A percentile compares a stretch with the other conserved stretches of the same genome.
phyloP scores from a whole-genome alignment of 1,284 basidiomycete species.

The Trichosporon coremiiforme region DNA sequence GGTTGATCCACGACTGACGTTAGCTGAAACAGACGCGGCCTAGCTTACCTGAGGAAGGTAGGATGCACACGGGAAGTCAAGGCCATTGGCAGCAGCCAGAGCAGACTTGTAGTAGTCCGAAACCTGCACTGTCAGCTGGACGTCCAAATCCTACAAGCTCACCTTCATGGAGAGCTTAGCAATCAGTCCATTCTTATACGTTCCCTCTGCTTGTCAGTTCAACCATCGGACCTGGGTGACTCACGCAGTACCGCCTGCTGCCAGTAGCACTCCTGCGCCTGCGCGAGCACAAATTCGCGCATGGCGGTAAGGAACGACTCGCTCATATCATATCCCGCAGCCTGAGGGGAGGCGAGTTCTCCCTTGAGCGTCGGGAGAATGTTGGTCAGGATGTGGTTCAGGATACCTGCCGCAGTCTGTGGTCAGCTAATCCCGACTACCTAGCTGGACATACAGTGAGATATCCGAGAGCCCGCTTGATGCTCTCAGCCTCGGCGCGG shows the following conservation, averaged over 20 bases:
- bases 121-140: slow-evolving; percentile 57
- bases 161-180: slow-evolving; percentile 81
- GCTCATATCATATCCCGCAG: slow-evolving; percentile 64
- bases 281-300: slow-evolving; percentile 80
- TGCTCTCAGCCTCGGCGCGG: slow-evolving; percentile 71
- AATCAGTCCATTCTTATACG: slow-evolving; percentile 78
- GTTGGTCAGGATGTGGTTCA: slow-evolving; percentile 66
- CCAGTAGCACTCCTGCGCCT: slow-evolving; percentile 97
- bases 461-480: slow-evolving; percentile 67
- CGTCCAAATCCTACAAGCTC: background rate
- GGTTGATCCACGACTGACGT: slow-evolving; percentile 73
- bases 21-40: slow-evolving; percentile 37
- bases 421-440: background rate
- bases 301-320: slow-evolving; percentile 66
- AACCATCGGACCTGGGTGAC: no score
- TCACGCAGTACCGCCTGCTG: slow-evolving; percentile 83
- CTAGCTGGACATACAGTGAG: slow-evolving; percentile 66
- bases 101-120: slow-evolving; percentile 70
- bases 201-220: slow-evolving; percentile 61
- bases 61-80: slow-evolving; percentile 55
- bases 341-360: slow-evolving; percentile 58
- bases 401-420: slow-evolving; percentile 74
- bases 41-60: slow-evolving; percentile 52
- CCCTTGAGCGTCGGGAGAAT: slow-evolving; percentile 64
- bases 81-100: slow-evolving; percentile 61